Percentiles rank a stretch among this genome's conserved stretches.
Conservation (phyloP, 768 basidiomycete genomes). For the Mycena vitilis region DNA sequence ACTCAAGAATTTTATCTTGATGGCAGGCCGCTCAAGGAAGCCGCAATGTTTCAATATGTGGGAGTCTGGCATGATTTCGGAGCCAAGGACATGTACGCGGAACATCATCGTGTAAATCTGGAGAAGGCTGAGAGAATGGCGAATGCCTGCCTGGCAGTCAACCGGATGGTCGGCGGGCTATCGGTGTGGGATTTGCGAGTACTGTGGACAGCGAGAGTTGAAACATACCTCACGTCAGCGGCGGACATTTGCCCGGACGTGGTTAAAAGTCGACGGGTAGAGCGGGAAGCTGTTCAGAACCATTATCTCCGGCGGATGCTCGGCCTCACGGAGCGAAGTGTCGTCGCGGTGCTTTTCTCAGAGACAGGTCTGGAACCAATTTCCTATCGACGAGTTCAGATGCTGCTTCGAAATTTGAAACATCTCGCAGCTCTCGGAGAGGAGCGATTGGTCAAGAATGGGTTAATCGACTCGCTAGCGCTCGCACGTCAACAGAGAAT, state of each 20-base stretch:
- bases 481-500: neutral
- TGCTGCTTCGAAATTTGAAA: too few relatives aligned
- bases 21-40: conserved; percentile 17
- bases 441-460: too few relatives aligned
- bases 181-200: conserved; percentile 14
- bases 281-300: conserved; percentile 17
- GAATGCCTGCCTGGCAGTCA: conserved; percentile 10
- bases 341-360: too few relatives aligned
- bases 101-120: neutral
- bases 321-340: too few relatives aligned
- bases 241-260: conserved; percentile 21
- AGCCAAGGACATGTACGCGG: neutral
- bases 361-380: too few relatives aligned
- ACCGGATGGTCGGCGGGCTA: conserved; percentile 10
- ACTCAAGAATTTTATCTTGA: conserved; percentile 6
- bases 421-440: too few relatives aligned
- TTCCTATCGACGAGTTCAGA: too few relatives aligned
- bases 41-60: conserved; percentile 30
- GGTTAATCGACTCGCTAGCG: neutral
- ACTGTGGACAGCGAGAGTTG: conserved; percentile 27
- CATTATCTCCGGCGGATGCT: too few relatives aligned
- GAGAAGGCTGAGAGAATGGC: conserved; percentile 12
- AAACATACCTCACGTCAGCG: conserved; percentile 15
- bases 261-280: neutral
- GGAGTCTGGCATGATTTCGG: conserved; percentile 22